These are phyloP conservation scores for Cucurbita maxima DNA, from an alignment of 306 rosid species.

Conservation along the genomic window DNA sequence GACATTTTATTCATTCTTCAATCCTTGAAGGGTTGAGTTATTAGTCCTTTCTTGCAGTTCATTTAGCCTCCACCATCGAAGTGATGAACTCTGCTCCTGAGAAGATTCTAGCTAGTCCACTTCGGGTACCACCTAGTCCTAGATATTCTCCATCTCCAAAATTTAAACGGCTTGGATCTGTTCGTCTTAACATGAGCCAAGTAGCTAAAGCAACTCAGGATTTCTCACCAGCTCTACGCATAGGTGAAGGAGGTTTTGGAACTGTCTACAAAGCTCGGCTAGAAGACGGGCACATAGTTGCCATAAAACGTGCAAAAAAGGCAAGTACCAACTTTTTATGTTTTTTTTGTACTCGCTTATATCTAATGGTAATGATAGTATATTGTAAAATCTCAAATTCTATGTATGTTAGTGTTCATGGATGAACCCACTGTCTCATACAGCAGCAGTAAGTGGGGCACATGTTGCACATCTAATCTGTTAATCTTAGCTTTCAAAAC, in stretches of 20 bases:
- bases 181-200: conserved; percentile 66
- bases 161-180: conserved; percentile 52
- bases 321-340: conserved; percentile 21
- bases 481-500: background rate
- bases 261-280: conserved; percentile 79
- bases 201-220: conserved; percentile 58
- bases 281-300: conserved; percentile 63
- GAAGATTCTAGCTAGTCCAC: conserved; percentile 60
- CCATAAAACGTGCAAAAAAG: conserved; percentile 81
- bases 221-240: conserved; percentile 53
- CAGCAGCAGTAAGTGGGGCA: background rate
- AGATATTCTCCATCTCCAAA: conserved; percentile 65
- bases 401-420: background rate
- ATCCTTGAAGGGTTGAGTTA: background rate
- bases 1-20: background rate
- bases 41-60: conserved; percentile 32
- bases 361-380: background rate
- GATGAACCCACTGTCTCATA: background rate
- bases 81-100: conserved; percentile 24
- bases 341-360: conserved; percentile 2
- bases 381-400: background rate
- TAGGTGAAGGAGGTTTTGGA: conserved; percentile 96
- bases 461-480: background rate
- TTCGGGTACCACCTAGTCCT: conserved; percentile 79
- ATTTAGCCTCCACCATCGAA: conserved; percentile 48